Percentiles rank a stretch among this genome's conserved stretches.
These are phyloP conservation scores for Heliocybe sulcata DNA, from an alignment of 1,284 basidiomycete species.

Conservation along the genomic window DNA sequence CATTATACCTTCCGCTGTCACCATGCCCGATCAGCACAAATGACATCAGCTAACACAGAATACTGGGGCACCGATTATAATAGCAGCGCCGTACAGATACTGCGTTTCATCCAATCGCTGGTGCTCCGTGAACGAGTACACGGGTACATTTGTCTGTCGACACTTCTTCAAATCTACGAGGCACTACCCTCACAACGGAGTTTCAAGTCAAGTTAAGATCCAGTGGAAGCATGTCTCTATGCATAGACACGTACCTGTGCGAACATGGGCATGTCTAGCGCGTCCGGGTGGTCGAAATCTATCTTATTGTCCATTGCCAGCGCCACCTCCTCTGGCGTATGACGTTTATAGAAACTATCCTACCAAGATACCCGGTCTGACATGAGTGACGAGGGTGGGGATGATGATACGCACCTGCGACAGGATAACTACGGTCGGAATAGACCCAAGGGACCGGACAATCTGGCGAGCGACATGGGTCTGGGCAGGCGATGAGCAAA, in stretches of 20 bases:
- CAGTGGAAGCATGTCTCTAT: too few relatives aligned
- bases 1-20: conserved; percentile 85
- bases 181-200: conserved; percentile 42
- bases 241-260: conserved; percentile 67
- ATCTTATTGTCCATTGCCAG: conserved; percentile 81
- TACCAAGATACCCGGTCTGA: conserved; percentile 23
- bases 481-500: conserved; percentile 29
- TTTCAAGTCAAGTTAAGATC: too few relatives aligned
- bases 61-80: conserved; percentile 69
- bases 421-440: conserved; percentile 85
- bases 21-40: not conserved
- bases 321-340: conserved; percentile 71
- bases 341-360: conserved; percentile 91
- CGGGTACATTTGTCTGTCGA: conserved; percentile 79
- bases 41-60: not conserved
- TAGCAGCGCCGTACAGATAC: conserved; percentile 93
- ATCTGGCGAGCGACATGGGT: conserved; percentile 91
- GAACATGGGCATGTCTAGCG: conserved; percentile 89
- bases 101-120: conserved; percentile 82
- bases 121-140: conserved; percentile 92
- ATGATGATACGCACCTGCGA: conserved; percentile 51
- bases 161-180: conserved; percentile 80
- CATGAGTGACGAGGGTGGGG: not conserved
- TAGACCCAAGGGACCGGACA: conserved; percentile 71
- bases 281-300: conserved; percentile 92